Percentiles rank a stretch among this genome's conserved stretches.
phyloP scores from a whole-genome alignment of 129 eudicot genomes.

The Pittosporum tobira region DNA sequence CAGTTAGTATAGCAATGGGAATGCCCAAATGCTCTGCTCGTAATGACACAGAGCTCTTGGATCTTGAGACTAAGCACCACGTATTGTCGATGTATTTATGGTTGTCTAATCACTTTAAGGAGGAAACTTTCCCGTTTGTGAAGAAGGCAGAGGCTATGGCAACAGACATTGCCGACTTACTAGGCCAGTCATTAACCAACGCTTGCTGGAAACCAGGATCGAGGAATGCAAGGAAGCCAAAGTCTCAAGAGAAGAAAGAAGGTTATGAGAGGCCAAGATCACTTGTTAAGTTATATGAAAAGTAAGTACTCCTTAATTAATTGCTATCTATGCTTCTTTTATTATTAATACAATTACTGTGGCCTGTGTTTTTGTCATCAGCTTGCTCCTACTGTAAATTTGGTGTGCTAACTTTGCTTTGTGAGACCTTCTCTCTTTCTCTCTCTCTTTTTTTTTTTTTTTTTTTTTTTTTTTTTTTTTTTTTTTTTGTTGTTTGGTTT shows the following conservation, averaged over 20 bases:
- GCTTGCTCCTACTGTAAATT: neutral
- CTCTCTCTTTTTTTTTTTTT: no score
- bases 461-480: no score
- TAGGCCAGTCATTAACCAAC: conserved; percentile 57
- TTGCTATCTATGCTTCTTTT: neutral
- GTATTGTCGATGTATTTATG: conserved; percentile 90
- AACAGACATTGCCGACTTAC: conserved; percentile 63
- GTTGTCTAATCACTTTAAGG: conserved; percentile 85
- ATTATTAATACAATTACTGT: neutral
- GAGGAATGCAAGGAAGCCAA: conserved; percentile 38
- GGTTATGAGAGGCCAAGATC: conserved; percentile 82
- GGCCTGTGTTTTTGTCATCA: neutral
- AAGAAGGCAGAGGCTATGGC: conserved; percentile 89
- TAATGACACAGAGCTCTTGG: conserved; percentile 83
- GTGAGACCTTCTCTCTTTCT: no score
- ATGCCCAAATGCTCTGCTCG: conserved; percentile 75
- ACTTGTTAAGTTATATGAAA: conserved; percentile 35
- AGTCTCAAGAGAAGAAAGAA: conserved; percentile 34
- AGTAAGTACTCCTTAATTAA: conserved; percentile 28
- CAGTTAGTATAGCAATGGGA: conserved; percentile 91
- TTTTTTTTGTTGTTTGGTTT: no score
- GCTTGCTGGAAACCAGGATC: conserved; percentile 85
- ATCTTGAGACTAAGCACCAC: conserved; percentile 95
- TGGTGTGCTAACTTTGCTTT: neutral
- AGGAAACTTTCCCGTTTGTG: conserved; percentile 69